Base-by-base conservation (phyloP, 768 basidiomycete species). In the Lentinula detonsa region DNA sequence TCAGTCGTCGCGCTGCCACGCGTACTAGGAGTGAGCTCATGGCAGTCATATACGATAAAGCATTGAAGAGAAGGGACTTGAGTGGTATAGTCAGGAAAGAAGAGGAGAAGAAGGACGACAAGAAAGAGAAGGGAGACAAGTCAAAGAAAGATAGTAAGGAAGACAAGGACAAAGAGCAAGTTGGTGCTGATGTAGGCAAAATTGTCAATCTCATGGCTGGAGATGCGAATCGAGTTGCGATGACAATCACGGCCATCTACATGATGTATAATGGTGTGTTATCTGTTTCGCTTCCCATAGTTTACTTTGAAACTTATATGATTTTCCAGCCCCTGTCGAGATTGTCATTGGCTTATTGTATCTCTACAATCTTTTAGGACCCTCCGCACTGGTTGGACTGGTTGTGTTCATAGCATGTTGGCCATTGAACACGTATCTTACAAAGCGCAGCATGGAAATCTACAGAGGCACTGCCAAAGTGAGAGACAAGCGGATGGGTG, bases 191-290 rank as follows among this genome's bases (percentile, higher is more conserved):
- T 69, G 79, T 90, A 11, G 94, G 94, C 11, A 94, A 95, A 71
- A 91, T 95, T 57, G 91, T 95, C 59, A 92, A 93, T 65, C 73
- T 95, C 39, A 95, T 95, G 92, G 85, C 90, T 13, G 85, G 83
- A 6, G 91, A 93, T 69, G 85, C 86, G 2, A 88, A 86, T 67
- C 74, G 79, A 52, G 79, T 88, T 60, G 74, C 84, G 2, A 77
- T 78, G 74, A 83, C 79, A 58, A 65, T 76, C 6, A 82, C 87
- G 0, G 81, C 78, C 2, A 69, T 78, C 57, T 90, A 89, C 67
- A 83, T 87, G 86, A 68, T 81, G 86, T 85, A 62, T 21, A 59
- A 59, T 21, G 57, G 57, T 59, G 11, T 37, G 55, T 56, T 15
- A 5, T 43, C 8, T 13, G 10, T 16, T 11, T 28, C 10, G 13